Evolutionary conservation across 768 basidiomycete species (phyloP).

Genomic region (Cyclocybe cylindracea): DNA sequence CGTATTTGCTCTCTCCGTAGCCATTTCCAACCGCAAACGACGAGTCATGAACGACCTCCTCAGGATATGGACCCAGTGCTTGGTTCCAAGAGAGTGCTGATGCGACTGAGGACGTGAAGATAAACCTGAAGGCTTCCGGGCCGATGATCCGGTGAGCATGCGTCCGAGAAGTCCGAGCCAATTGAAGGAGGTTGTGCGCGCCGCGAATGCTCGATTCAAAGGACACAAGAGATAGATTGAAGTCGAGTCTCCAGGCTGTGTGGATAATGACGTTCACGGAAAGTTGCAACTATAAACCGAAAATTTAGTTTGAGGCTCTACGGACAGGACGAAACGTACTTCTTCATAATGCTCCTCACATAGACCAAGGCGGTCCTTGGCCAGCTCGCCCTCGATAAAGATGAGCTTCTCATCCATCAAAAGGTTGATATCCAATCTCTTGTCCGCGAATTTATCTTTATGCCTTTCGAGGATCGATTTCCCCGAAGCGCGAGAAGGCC

Average conservation of each 20-base stretch:
- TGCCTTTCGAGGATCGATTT: conserved; percentile 22
- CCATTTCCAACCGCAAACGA: conserved; percentile 27
- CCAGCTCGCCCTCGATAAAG: conserved; percentile 36
- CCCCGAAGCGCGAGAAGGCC: conserved; percentile 9
- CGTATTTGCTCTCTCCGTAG: conserved; percentile 35
- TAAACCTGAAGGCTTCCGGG: conserved; percentile 27
- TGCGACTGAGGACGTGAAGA: conserved; percentile 40
- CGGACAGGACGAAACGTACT: conserved; percentile 15
- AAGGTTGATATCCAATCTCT: conserved; percentile 24
- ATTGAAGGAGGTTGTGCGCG: conserved; percentile 38
- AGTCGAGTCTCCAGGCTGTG: conserved; percentile 49
- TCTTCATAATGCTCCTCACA: conserved; percentile 21
- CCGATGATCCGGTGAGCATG: not conserved
- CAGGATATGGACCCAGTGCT: conserved; percentile 27
- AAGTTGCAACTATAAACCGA: conserved; percentile 20
- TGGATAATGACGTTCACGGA: conserved; percentile 40
- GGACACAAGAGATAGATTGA: conserved; percentile 43
- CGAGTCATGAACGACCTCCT: conserved; percentile 28
- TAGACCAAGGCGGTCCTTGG: conserved; percentile 28
- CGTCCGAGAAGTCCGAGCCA: conserved; percentile 32
- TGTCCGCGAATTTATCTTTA: conserved; percentile 26
- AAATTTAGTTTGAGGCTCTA: too few relatives aligned
- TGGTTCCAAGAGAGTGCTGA: conserved; percentile 29
- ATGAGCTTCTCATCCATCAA: conserved; percentile 32
- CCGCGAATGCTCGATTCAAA: conserved; percentile 44